Evolutionary conservation across 148 eudicot species (phyloP).

Genomic region (Rhododendron henanense): DNA sequence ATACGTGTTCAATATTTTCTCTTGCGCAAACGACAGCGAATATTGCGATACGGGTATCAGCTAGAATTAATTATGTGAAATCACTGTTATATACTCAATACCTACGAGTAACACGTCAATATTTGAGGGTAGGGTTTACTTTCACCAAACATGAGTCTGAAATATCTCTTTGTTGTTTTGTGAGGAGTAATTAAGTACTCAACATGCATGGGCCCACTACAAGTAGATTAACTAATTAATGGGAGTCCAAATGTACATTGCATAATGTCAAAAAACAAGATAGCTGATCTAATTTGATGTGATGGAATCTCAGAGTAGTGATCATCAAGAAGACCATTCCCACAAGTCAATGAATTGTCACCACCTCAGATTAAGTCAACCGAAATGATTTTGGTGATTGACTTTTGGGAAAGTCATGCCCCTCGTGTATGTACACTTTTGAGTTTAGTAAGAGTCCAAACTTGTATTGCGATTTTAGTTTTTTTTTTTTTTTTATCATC

Average conservation of each 20-base stretch:
- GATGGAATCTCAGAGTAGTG: slow-evolving; percentile 19
- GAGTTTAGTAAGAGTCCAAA: not conserved
- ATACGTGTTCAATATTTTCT: not conserved
- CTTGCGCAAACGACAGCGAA: not conserved
- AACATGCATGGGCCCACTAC: not conserved
- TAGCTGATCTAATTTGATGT: slow-evolving; percentile 13
- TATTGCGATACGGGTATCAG: not conserved
- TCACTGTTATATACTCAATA: not conserved
- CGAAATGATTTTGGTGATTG: slow-evolving; percentile 14
- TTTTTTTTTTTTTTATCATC: too few relatives aligned
- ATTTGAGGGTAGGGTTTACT: not conserved
- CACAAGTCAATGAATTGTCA: slow-evolving; percentile 17
- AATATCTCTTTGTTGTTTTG: not conserved
- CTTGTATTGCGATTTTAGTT: not conserved
- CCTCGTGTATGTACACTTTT: not conserved
- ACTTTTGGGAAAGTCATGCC: slow-evolving; percentile 4
- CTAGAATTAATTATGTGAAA: not conserved
- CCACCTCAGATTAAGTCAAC: slow-evolving; percentile 12
- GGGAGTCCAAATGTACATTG: not conserved
- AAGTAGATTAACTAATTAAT: not conserved
- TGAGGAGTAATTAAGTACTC: not conserved
- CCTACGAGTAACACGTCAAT: not conserved
- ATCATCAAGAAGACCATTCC: not conserved
- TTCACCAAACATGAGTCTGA: too few relatives aligned
- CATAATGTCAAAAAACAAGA: not conserved